phyloP scores from a whole-genome alignment of 2,329 filamentous ascomycete species.

The Colletotrichum viniferum region DNA sequence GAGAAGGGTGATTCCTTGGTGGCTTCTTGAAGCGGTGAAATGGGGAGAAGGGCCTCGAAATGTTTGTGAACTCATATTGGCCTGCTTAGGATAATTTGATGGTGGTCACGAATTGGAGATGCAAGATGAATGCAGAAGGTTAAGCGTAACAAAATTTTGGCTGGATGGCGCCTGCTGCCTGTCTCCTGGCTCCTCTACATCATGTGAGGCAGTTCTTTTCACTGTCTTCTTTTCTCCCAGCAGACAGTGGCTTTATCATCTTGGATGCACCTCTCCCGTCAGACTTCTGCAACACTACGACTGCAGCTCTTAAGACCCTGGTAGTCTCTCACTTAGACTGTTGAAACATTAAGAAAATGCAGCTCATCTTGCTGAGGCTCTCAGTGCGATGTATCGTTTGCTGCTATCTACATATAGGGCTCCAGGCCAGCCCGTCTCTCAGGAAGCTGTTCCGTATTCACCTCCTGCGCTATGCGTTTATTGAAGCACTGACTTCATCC shows the following conservation, averaged over 20 bases:
- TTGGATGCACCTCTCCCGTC: too few relatives aligned
- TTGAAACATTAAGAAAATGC: too few relatives aligned
- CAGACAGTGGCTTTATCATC: too few relatives aligned
- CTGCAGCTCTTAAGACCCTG: too few relatives aligned
- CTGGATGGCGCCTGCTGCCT: not conserved
- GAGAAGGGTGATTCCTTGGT: not conserved
- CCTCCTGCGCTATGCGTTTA: too few relatives aligned
- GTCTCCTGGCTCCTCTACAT: not conserved
- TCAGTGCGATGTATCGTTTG: not conserved
- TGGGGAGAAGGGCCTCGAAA: not conserved
- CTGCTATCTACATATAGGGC: not conserved
- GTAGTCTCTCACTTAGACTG: too few relatives aligned
- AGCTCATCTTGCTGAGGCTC: too few relatives aligned
- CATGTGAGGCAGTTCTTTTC: not conserved
- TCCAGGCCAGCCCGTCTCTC: not conserved
- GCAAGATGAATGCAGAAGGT: too few relatives aligned
- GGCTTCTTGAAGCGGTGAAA: not conserved
- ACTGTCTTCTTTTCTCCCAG: not conserved
- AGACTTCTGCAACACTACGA: too few relatives aligned
- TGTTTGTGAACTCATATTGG: not conserved
- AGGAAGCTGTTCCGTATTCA: not conserved
- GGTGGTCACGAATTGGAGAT: not conserved
- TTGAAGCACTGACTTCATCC: too few relatives aligned
- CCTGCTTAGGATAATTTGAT: not conserved
- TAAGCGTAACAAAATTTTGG: not conserved